Conservation (phyloP, 176 grass and related monocot genomes). For the Oryza meyeriana region DNA sequence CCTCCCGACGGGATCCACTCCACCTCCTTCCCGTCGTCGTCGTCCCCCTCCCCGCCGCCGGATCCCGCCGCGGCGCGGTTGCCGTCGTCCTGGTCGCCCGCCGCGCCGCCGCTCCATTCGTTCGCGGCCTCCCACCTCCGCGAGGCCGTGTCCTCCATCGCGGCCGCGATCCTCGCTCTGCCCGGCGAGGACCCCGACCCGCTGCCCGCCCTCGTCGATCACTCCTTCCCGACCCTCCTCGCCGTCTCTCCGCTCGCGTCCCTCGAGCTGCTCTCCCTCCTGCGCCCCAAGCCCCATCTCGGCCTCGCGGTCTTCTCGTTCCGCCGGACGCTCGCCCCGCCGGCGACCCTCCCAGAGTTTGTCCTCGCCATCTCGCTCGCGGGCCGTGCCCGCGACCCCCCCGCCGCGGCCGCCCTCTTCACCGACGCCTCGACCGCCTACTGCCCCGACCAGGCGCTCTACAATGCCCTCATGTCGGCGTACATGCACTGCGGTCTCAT, state of each 20-base stretch:
- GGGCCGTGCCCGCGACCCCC: slow-evolving; percentile 44
- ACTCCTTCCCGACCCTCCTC: slow-evolving; percentile 48
- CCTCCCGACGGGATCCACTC: slow-evolving; percentile 22
- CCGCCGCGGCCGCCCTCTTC: slow-evolving; percentile 50
- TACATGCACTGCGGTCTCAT: slow-evolving; percentile 76
- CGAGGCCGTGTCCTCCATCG: slow-evolving; percentile 43
- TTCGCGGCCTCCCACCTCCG: slow-evolving; percentile 31
- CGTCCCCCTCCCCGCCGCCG: background rate
- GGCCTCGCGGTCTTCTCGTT: slow-evolving; percentile 61
- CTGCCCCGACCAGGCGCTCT: slow-evolving; percentile 51
- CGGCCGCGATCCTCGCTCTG: slow-evolving; percentile 25
- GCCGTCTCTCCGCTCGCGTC: slow-evolving; percentile 54
- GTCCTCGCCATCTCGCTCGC: slow-evolving; percentile 74
- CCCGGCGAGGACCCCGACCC: background rate
- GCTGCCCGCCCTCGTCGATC: slow-evolving; percentile 31
- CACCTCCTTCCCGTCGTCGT: slow-evolving; percentile 13
- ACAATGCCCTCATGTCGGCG: slow-evolving; percentile 82
- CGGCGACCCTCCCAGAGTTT: slow-evolving; percentile 58
- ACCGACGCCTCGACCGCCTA: slow-evolving; percentile 33
- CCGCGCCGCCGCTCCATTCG: background rate
- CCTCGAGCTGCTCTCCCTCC: slow-evolving; percentile 59
- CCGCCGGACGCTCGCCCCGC: slow-evolving; percentile 42
- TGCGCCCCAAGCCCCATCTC: slow-evolving; percentile 54
- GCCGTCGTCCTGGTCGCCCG: background rate
- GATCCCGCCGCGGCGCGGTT: background rate